A percentile compares a stretch with the other conserved stretches of the same genome.
phyloP scores from a whole-genome alignment of 2,329 filamentous ascomycete genomes.

The Exutisphaerella laricina region DNA sequence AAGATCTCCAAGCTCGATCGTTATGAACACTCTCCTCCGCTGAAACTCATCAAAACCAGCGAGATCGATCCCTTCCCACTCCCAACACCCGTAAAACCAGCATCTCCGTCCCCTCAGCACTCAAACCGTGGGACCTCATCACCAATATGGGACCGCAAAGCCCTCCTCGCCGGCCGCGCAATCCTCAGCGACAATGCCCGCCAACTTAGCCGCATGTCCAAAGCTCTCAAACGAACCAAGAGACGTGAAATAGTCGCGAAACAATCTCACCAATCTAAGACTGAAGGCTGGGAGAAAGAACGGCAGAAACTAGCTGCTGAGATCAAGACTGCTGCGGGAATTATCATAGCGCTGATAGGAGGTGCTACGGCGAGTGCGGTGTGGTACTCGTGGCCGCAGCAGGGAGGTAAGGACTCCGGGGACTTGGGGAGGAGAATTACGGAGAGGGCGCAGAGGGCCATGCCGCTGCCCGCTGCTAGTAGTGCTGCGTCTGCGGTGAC shows the following conservation, averaged over 20 bases:
- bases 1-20: conserved; percentile 27
- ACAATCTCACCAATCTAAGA: conserved; percentile 7
- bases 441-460: conserved; percentile 14
- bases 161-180: conserved; percentile 18
- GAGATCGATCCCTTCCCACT: conserved; percentile 26
- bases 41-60: conserved; percentile 30
- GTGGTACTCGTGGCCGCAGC: conserved; percentile 26
- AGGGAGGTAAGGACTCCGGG: conserved; percentile 13
- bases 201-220: conserved; percentile 8
- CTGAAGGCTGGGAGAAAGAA: conserved; percentile 16
- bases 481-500: background rate
- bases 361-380: conserved; percentile 22
- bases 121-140: background rate
- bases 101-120: background rate
- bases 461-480: conserved; percentile 14
- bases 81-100: conserved; percentile 4
- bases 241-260: conserved; percentile 8
- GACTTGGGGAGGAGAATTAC: conserved; percentile 23
- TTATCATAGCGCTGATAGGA: conserved; percentile 19
- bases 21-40: conserved; percentile 28
- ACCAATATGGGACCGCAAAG: conserved; percentile 19
- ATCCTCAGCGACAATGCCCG: conserved; percentile 19
- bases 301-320: conserved; percentile 15
- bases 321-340: conserved; percentile 18
- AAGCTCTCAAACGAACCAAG: conserved; percentile 12